These are phyloP conservation scores for Thielaviopsis ethacetica DNA, from an alignment of 2,329 filamentous ascomycete genomes.

Conservation along the genomic window DNA sequence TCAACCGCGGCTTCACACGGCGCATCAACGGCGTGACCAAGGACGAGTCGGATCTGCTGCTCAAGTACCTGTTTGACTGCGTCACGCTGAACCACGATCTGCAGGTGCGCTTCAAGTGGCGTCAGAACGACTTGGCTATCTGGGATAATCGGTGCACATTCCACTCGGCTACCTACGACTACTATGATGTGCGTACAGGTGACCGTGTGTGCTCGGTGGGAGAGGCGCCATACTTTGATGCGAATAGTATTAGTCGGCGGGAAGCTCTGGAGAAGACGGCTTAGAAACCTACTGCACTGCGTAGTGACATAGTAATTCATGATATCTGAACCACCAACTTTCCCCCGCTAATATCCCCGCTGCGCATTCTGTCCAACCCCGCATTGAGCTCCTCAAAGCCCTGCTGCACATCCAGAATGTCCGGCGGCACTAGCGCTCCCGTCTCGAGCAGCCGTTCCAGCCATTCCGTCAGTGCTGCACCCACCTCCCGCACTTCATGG, in stretches of 20 bases:
- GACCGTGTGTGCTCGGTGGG: conserved; percentile 37
- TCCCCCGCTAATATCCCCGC: conserved; percentile 50
- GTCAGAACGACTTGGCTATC: conserved; percentile 28
- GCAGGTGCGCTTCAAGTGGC: conserved; percentile 38
- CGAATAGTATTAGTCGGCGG: conserved; percentile 25
- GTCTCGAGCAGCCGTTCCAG: conserved; percentile 46
- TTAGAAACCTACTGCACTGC: too few relatives aligned
- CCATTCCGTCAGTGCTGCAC: conserved; percentile 47
- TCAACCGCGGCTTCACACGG: conserved; percentile 34
- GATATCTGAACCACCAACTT: conserved; percentile 35
- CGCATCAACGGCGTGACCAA: conserved; percentile 37
- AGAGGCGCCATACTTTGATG: conserved; percentile 36
- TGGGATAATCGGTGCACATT: conserved; percentile 28
- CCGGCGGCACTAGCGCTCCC: conserved; percentile 38
- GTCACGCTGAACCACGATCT: conserved; percentile 39
- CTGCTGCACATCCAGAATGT: conserved; percentile 46
- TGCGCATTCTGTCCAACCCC: conserved; percentile 48
- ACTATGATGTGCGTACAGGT: conserved; percentile 32
- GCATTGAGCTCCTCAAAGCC: conserved; percentile 52
- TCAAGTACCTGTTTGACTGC: conserved; percentile 30
- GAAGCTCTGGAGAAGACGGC: conserved; percentile 4
- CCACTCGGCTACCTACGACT: conserved; percentile 42
- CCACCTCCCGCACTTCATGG: conserved; percentile 48
- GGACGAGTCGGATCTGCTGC: conserved; percentile 36
- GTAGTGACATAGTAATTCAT: background rate